Evolutionary conservation across 352 stramenopile species (phyloP), one percentile per base, ranked within the genome.

Genomic region (Pythium phragmiticola): DNA sequence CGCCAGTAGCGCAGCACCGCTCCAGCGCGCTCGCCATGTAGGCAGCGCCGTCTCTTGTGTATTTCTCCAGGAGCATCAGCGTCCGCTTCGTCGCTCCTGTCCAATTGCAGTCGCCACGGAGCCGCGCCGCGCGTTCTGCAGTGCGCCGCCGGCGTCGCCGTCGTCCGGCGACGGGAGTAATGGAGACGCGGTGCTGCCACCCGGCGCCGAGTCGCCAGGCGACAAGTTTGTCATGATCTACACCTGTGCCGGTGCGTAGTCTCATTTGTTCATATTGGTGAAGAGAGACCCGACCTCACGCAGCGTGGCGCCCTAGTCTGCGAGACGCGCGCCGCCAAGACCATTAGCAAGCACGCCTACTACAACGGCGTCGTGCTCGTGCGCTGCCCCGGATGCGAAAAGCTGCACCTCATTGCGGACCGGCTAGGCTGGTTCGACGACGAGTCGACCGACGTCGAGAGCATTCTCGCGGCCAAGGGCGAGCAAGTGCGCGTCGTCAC

Each of bases 151-250:
- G 4, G 16, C 51, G 26, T 58, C 62, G 8, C 48, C 54, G 13
- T 45, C 54, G 3, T 23, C 48, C 8, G 55, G 34, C 12, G 62
- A 62, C 41, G 63, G 42, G 2, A 47, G 58, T 30, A 55, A 52
- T 19, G 41, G n/a, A 8, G 13, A 34, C 13, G 41, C 49, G 5
- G 37, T 57, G 63, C 51, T 70, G 48, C 65, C 65, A 7, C 84
- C 84, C 4, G 86, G 84, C 11, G 74, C 87, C 26, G 74, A 96
- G 62, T 93, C 93, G 4, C 78, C 89, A 3, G 86, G 83, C 21
- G 92, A 97, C 14, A 98, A 98, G 66, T 94, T 99, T 55, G 96
- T 98, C 13, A 99, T 99, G 71, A 68, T 99, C 8, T 99, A 98
- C 73, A 99, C 98, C 16, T 99, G 98, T 69, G 96, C 69, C 4